Evolutionary conservation across 108 stramenopile species (phyloP).

Genomic region (Skeletonema tropicum): DNA sequence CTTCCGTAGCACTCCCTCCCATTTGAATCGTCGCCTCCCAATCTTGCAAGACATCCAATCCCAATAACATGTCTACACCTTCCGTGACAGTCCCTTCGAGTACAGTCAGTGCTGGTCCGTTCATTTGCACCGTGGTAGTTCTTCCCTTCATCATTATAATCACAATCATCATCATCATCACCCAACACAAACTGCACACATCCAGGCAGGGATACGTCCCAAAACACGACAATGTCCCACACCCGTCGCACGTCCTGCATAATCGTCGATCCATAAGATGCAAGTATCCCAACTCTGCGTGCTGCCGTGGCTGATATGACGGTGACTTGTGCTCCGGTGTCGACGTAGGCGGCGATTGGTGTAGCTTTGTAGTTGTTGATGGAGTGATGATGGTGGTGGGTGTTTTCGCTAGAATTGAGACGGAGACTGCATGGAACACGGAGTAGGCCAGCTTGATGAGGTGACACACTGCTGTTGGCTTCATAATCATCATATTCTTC

Average conservation of each 20-base stretch:
- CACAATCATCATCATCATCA: conserved; percentile 6
- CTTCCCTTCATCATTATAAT: not conserved
- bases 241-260: conserved; percentile 67
- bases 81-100: conserved; percentile 53
- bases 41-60: conserved; percentile 51
- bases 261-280: conserved; percentile 69
- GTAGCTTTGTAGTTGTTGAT: conserved; percentile 9
- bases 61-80: conserved; percentile 53
- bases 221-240: conserved; percentile 64
- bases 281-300: conserved; percentile 46
- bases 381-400: not conserved
- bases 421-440: conserved; percentile 2
- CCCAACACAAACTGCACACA: conserved; percentile 46
- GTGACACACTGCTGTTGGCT: not conserved
- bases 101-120: conserved; percentile 57
- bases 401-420: not conserved
- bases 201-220: conserved; percentile 62
- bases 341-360: conserved; percentile 58
- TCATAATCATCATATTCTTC: not conserved
- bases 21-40: conserved; percentile 54
- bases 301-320: conserved; percentile 62
- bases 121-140: conserved; percentile 37
- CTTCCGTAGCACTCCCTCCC: not conserved
- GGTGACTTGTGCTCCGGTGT: conserved; percentile 73
- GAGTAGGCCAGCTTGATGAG: not conserved